A percentile compares a stretch with the other conserved stretches of the same genome.
Evolutionary conservation across 2,329 filamentous ascomycete genomes (phyloP).

Genomic region (Aspergillus udagawae): DNA sequence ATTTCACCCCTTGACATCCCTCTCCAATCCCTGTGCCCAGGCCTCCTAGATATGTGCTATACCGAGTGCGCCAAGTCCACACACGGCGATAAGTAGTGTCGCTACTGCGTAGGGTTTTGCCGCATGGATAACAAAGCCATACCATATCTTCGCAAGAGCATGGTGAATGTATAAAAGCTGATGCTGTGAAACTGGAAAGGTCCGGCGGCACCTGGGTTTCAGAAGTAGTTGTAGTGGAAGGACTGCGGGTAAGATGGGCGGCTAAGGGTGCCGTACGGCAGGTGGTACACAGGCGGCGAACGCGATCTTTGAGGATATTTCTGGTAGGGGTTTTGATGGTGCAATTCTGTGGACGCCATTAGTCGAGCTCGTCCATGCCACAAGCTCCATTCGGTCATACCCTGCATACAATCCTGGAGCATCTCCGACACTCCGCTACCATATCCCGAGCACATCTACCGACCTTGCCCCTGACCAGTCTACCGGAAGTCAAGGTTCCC

Average conservation of each 20-base stretch:
- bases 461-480: conserved; percentile 61
- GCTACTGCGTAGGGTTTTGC: conserved; percentile 58
- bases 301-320: conserved; percentile 64
- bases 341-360: conserved; percentile 65
- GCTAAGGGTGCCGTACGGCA: conserved; percentile 69
- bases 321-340: conserved; percentile 74
- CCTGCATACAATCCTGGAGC: conserved; percentile 73
- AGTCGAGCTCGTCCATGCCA: not conserved
- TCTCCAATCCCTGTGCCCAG: conserved; percentile 84
- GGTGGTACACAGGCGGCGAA: conserved; percentile 73
- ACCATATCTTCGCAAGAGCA: conserved; percentile 59
- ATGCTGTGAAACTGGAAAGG: conserved; percentile 43
- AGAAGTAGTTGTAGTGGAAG: conserved; percentile 31
- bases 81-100: conserved; percentile 62
- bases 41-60: conserved; percentile 72
- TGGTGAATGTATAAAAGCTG: conserved; percentile 49
- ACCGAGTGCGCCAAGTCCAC: conserved; percentile 86
- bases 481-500: conserved; percentile 27
- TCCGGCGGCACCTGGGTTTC: conserved; percentile 3
- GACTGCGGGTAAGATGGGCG: conserved; percentile 22
- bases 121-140: conserved; percentile 85
- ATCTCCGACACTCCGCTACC: conserved; percentile 78
- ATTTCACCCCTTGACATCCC: conserved; percentile 82
- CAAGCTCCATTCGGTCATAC: conserved; percentile 48
- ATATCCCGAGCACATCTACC: conserved; percentile 81